Evolutionary conservation across 2,329 filamentous ascomycete species (phyloP), one percentile per base, ranked within the genome.

Genomic region (Elsinoe australis): DNA sequence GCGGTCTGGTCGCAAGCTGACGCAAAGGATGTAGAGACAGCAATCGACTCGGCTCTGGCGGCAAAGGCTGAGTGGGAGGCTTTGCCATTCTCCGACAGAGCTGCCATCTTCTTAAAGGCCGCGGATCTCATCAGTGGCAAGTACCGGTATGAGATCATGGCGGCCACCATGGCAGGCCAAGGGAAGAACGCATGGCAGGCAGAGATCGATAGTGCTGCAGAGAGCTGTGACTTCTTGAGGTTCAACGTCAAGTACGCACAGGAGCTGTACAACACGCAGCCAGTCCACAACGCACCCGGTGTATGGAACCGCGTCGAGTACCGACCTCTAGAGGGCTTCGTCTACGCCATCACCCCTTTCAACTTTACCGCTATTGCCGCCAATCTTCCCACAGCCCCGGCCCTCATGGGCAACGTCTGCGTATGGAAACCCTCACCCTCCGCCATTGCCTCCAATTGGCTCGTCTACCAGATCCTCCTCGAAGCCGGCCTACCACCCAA

Each of bases 131-230:
- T 98, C 57, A 74, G 85, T 48, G 85, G 79, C 55, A 96, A 96
- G 71, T 96, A 98, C 70, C 80, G 92, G 63, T 95, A 95, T 69
- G 87, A 95, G 49, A 79, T 98, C 59, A 94, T 96, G 85, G 90
- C 92, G 5, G 80, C 87, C 35, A 95, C 92, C 10, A 95, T 96
- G 80, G 74, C 95, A 24, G 92, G 90, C 52, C 90, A 98, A 70
- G 90, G 92, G 60, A 96, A 96, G 79, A 96, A 95, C 66, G 87
- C 87, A 39, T 96, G 88, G 88, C 90, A 98, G 69, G 90, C 92
- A n/a, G 90, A 98, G 75, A 96, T 96, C 55, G 90, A 96, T 67
- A 78, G 89, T 31, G 90, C 90, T 14, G 90, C 90, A 6, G 92
- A 98, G 74, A 70, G 94, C 58, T 83, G 80, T 58, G 90, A 98